Evolutionary conservation across 2,329 filamentous ascomycete genomes (phyloP).

Genomic region (Nemania sp.): DNA sequence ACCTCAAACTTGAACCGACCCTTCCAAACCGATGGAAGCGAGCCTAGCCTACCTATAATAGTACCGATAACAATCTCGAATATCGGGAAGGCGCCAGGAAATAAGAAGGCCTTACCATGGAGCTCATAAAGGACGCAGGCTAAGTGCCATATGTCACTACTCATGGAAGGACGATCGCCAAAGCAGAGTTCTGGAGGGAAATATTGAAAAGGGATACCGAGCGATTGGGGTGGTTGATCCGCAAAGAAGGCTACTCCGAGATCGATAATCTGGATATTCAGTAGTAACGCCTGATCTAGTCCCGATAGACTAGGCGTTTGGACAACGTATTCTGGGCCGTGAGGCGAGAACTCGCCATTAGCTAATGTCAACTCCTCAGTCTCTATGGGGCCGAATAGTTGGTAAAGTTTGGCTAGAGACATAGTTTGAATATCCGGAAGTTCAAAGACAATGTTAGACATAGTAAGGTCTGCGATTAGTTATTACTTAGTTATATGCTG

Average conservation of each 20-base stretch:
- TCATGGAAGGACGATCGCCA: not conserved
- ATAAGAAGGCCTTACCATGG: not conserved
- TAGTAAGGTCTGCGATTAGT: not conserved
- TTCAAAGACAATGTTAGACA: constrained; percentile 1
- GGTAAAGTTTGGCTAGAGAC: not conserved
- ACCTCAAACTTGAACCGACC: not conserved
- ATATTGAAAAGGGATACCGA: not conserved
- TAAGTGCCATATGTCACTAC: not conserved
- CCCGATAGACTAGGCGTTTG: not conserved
- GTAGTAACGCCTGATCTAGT: not conserved
- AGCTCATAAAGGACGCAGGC: not conserved
- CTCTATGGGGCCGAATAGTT: not conserved
- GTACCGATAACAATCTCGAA: not conserved
- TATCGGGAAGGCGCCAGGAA: not conserved
- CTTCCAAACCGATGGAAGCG: not conserved
- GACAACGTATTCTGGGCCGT: not conserved
- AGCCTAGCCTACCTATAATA: not conserved
- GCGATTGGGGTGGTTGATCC: not conserved
- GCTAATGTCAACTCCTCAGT: not conserved
- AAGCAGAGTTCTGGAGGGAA: not conserved
- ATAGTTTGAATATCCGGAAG: not conserved
- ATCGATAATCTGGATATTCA: not conserved
- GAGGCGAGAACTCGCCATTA: not conserved
- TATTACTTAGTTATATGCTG: not conserved
- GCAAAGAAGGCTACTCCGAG: not conserved